These are phyloP conservation scores for Parachaetomium inaequale DNA, from an alignment of 495 filamentous ascomycete genomes.

Conservation along the genomic window DNA sequence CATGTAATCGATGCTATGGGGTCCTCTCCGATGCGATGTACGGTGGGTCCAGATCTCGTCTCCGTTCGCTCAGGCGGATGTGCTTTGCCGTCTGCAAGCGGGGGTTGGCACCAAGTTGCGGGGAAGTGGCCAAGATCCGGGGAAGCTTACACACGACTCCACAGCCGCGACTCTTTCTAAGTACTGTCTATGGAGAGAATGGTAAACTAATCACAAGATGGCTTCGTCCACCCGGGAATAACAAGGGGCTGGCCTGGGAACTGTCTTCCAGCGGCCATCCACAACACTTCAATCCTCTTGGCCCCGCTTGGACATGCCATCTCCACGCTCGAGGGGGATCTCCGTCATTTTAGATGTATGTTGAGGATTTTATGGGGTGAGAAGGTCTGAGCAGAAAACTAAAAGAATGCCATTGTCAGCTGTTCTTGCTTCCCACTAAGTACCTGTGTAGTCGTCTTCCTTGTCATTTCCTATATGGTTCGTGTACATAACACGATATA, in stretches of 20 bases:
- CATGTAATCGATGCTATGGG: background rate
- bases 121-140: constrained; percentile 4
- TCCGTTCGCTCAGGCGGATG: background rate
- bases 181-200: no score
- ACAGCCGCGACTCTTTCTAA: background rate
- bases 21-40: background rate
- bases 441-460: no score
- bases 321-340: no score
- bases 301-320: no score
- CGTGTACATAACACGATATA: no score
- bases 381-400: no score
- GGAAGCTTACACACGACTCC: background rate
- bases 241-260: background rate
- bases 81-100: background rate
- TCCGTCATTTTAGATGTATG: background rate
- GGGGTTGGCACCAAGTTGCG: background rate
- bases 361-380: no score
- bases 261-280: background rate
- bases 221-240: background rate
- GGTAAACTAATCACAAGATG: background rate
- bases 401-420: no score
- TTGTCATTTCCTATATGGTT: no score
- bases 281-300: background rate
- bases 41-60: background rate
- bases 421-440: no score